Conservation (phyloP, 2,329 filamentous ascomycete species). For the Phoma sp. region DNA sequence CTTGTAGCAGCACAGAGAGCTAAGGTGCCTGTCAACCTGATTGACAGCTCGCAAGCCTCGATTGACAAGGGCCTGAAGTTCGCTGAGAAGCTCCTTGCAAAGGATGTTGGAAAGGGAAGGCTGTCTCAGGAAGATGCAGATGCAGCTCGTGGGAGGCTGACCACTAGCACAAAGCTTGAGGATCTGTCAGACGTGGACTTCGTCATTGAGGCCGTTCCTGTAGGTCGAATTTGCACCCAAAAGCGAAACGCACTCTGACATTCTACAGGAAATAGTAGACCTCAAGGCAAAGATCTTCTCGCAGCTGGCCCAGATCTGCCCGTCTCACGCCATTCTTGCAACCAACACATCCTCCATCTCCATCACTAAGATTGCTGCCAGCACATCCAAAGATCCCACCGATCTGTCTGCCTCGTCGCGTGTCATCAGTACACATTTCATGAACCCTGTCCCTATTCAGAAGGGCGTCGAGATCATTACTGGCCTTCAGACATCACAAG, state of each 20-base stretch:
- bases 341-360: conserved; percentile 99
- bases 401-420: conserved; percentile 83
- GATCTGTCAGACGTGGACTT: conserved; percentile 87
- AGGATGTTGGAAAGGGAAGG: conserved; percentile 87
- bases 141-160: conserved; percentile 73
- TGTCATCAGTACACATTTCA: conserved; percentile 96
- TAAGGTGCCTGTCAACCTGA: conserved; percentile 80
- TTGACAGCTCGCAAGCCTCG: conserved; percentile 84
- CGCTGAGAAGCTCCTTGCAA: conserved; percentile 91
- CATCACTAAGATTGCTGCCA: conserved; percentile 93
- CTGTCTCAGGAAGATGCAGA: conserved; percentile 84
- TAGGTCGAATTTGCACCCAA: conserved; percentile 9
- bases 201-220: conserved; percentile 93
- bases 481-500: conserved; percentile 85
- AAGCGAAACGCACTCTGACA: conserved; percentile 3
- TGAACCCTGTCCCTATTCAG: conserved; percentile 97
- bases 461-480: conserved; percentile 98
- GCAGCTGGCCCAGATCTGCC: conserved; percentile 80
- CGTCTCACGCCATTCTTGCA: conserved; percentile 85
- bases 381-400: conserved; percentile 78
- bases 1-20: conserved; percentile 89
- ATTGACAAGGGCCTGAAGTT: conserved; percentile 90
- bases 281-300: conserved; percentile 90
- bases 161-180: conserved; percentile 75
- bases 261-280: conserved; percentile 72